Conservation (phyloP, 257 asterid genomes). For the Capsicum baccatum region DNA sequence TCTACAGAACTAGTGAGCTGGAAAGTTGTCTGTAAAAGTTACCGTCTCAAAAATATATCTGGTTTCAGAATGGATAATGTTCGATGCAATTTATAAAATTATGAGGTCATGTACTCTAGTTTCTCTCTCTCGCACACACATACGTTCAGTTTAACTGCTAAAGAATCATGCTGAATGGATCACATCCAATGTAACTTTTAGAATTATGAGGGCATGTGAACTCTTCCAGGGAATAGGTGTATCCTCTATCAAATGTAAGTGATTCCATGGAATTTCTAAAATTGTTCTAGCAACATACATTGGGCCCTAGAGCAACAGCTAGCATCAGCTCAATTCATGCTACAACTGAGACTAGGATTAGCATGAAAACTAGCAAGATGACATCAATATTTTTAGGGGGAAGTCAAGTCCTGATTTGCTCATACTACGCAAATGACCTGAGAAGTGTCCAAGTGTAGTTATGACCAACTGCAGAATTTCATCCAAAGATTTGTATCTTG, state of each 20-base stretch:
- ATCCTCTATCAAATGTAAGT: too few relatives aligned
- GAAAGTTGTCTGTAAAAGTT: background rate
- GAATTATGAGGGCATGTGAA: background rate
- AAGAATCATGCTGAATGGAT: background rate
- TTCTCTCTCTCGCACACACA: background rate
- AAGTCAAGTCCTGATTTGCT: background rate
- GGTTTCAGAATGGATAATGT: background rate
- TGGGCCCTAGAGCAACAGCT: background rate
- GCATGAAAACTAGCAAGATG: conserved; percentile 1
- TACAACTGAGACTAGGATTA: conserved; percentile 1
- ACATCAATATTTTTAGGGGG: background rate
- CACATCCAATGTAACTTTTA: background rate
- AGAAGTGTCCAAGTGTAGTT: background rate
- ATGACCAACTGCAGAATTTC: background rate
- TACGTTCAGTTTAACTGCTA: background rate
- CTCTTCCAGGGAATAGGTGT: background rate
- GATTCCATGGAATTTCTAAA: too few relatives aligned
- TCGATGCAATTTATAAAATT: background rate
- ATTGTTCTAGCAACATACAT: background rate
- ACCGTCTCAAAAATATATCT: background rate
- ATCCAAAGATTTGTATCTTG: background rate
- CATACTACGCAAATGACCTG: background rate
- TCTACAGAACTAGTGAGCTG: too few relatives aligned
- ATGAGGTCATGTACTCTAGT: background rate
- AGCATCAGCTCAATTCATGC: background rate